Evolutionary conservation across 768 basidiomycete species (phyloP), one percentile per base, ranked within the genome.

Genomic region (Trametes cinnabarina): DNA sequence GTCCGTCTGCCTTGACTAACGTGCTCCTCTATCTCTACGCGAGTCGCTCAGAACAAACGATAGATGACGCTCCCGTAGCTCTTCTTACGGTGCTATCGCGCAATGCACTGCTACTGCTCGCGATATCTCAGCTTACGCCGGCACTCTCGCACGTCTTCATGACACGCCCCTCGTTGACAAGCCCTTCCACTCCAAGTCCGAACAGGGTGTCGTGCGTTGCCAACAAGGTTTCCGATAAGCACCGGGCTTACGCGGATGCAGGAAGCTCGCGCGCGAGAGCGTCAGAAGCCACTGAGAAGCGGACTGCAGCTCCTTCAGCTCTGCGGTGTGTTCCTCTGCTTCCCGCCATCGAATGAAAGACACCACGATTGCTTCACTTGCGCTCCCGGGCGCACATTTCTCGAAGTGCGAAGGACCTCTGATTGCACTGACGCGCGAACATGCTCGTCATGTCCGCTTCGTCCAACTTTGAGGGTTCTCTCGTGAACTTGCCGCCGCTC

Each of bases 81-180:
- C 26, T 47, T 23, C 35, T 3, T 41, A 41, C 20, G 26, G 12
- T 26, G 46, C 19, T 55, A 55, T 55, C 54, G 54, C 54, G 54
- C 54, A 37, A 55, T 55, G 34, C 35, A 11, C 37, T 30, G n/a
- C 47, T 22, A 23, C 19, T 22, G 46, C 46, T 55, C 37, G 54
- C 54, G 54, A 39, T 47, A 47, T 55, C 23, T n/a, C 12, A 20
- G 4, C 12, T 19, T 19, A 26, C 19, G 17, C 35, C 25, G 37
- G 47, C 40, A 8, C 12, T 2, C 26, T 26, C 15, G 12, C 35
- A 9, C 44, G 30, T 22, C 9, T 17, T 23, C 14, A 26, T 46
- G 30, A 12, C 22, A 26, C 9, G 12, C 26, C 26, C 22, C 23
- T 23, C 44, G n/a, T 46, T 25, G 7, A 15, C 22, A 14, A 12